Evolutionary conservation across 1,284 basidiomycete species (phyloP).

Genomic region (Golubevia sp.): DNA sequence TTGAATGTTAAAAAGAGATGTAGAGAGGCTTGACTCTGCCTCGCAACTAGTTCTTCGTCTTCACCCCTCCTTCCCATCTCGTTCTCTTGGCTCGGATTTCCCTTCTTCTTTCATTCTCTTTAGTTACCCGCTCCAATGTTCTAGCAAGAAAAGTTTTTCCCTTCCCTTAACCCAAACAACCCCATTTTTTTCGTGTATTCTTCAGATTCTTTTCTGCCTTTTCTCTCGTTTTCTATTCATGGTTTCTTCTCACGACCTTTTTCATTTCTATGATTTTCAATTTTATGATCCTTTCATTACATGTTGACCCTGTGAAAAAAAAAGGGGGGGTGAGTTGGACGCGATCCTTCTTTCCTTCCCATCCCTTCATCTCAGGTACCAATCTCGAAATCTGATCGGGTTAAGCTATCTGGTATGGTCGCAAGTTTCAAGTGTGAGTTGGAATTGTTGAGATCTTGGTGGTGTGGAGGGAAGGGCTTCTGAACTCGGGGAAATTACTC

Average conservation of each 20-base stretch:
- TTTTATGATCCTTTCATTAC: background rate
- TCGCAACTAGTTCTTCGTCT: background rate
- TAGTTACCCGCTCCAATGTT: constrained; percentile 1
- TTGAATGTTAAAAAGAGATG: background rate
- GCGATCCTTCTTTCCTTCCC: too few relatives aligned
- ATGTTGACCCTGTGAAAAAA: background rate
- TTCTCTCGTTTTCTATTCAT: background rate
- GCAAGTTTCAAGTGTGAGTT: too few relatives aligned
- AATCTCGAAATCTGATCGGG: too few relatives aligned
- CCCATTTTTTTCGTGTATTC: background rate
- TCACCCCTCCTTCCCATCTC: background rate
- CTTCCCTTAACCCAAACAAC: background rate
- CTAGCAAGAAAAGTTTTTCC: background rate
- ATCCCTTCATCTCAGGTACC: too few relatives aligned
- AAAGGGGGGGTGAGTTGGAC: too few relatives aligned
- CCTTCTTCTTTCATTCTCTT: constrained; percentile 4
- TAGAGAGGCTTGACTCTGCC: background rate
- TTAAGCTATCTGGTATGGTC: too few relatives aligned
- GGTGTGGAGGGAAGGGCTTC: too few relatives aligned
- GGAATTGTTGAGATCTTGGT: too few relatives aligned
- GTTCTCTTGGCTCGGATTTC: constrained; percentile 4
- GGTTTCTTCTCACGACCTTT: background rate
- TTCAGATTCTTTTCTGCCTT: constrained; percentile 1
- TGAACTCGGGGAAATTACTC: too few relatives aligned
- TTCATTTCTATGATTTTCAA: constrained; percentile 4